Evolutionary conservation across 306 rosid genomes (phyloP), one percentile per base, ranked within the genome.

Genomic region (Pueraria montana): DNA sequence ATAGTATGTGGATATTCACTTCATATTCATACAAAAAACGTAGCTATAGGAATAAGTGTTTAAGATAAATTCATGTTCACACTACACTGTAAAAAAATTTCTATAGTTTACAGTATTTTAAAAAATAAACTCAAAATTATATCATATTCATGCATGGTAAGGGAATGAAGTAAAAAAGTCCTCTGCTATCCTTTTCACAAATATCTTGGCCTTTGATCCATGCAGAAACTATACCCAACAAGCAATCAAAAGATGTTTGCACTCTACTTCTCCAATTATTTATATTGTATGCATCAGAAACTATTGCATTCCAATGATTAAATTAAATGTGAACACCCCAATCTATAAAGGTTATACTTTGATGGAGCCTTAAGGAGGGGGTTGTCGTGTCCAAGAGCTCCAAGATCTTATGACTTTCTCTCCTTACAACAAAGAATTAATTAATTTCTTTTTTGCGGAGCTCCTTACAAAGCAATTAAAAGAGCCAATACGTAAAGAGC

Each of bases 381-480:
- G 43, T 10, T 38, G 43, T 8, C 11, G 11, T 43, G 49, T 2
- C 12, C 49, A 43, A 43, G 11, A 82, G 21, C 77, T 75, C 87
- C 88, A 90, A 86, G 42, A 79, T 86, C 83, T 69, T 85, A 80
- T 65, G 76, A 59, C 96, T 91, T 87, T 87, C 85, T 85, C 23
- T 34, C 71, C 13, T 16, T 58, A 73, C 85, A 87, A 72, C 84
- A 86, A 91, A 83, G 89, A 91, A 84, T 13, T 23, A 21, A 24
- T 12, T 62, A 1, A 16, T 62, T 27, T 14, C 2, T 63, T 61
- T 61, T 6, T 6, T 3, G 11, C 4, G 6, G 58, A 11, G 0
- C 8, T 59, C n/a, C n/a, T 20, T 53, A 73, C 84, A 87, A 91
- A 83, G 89, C 95, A 89, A 81, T 49, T 63, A 59, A 77, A 56